Base-by-base conservation (phyloP, 2,329 filamentous ascomycete genomes). In the Chalaropsis ovoidea region DNA sequence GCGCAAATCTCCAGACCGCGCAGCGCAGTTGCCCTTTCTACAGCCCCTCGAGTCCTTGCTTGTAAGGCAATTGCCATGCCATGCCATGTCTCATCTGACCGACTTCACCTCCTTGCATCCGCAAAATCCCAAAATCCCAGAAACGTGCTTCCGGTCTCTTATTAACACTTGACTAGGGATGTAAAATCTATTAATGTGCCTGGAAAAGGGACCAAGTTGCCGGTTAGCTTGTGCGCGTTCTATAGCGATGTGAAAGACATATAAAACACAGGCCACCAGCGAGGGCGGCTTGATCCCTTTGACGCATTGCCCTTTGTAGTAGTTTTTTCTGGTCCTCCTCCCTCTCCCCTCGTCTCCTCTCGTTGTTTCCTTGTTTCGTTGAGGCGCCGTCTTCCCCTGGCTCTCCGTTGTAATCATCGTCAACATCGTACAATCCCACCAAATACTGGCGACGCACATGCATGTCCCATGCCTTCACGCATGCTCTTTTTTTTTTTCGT, bases 81-180 rank as follows among this genome's bases (percentile, higher is more conserved):
- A n/a, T n/a, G n/a, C 8, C 35, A 52, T 58, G 54, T 58, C 54
- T 58, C 54, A 58, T 58, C 54, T 10, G 43, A 35, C 54, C 54
- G 35, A 39, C 35, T 39, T 58, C 54, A 58, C 54, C 17, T 56
- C 6, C 52, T 39, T 56, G 52, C 52, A 56, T 56, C 45, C 47
- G 11, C n/a, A n/a, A 10, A 11, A 19, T n/a, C 7, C 47, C 22
- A 24, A 19, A 8, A 39, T 39, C 35, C 47, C 47, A 52, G 47
- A 11, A 24, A 52, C 45, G 47, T 52, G 47, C 24, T 3, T 52
- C 60, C 41, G 43, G 41, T 43, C 41, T 22, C 41, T 31, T 13
- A 31, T 52, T 17, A 24, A 52, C n/a, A 22, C 17, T 22, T 13
- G 27, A 41, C 41, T 62, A 45, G 41, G 22, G 41, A 62, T 39